These are phyloP conservation scores for Eucalyptus polyanthemos DNA, from an alignment of 345 rosid genomes.

Conservation along the genomic window DNA sequence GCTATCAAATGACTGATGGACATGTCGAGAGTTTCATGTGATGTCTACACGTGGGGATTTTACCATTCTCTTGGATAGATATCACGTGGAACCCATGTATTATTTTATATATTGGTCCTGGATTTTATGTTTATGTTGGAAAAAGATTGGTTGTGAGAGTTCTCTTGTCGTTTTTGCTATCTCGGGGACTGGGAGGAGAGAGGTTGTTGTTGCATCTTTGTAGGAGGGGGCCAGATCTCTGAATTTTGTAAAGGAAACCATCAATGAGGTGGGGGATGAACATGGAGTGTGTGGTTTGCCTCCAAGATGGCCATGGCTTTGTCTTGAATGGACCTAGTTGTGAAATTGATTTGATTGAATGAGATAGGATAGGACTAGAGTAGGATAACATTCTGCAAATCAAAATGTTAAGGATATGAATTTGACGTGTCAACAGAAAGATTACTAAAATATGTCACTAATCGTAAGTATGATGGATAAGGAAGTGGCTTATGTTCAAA, in stretches of 20 bases:
- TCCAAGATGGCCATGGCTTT: neutral
- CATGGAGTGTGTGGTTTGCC: neutral
- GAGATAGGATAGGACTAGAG: neutral
- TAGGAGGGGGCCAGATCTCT: neutral
- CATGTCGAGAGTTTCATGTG: neutral
- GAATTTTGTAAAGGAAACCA: neutral
- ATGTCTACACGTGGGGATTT: neutral
- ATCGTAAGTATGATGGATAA: neutral
- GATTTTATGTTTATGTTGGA: neutral
- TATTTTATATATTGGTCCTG: neutral
- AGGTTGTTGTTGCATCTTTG: neutral
- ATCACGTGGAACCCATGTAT: neutral
- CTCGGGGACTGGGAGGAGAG: neutral
- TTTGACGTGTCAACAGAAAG: neutral
- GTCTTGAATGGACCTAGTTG: neutral
- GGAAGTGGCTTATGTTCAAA: neutral
- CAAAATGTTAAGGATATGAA: neutral
- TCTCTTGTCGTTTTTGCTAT: neutral
- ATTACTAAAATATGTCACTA: neutral
- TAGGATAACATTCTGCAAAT: rapidly evolving
- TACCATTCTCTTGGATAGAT: neutral
- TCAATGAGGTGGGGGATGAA: neutral
- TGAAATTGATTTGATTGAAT: neutral
- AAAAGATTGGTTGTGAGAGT: neutral
- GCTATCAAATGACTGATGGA: neutral